Evolutionary conservation across 805 yeast species (phyloP), one percentile per base, ranked within the genome.

Genomic region (Candida pseudofarinosa): DNA sequence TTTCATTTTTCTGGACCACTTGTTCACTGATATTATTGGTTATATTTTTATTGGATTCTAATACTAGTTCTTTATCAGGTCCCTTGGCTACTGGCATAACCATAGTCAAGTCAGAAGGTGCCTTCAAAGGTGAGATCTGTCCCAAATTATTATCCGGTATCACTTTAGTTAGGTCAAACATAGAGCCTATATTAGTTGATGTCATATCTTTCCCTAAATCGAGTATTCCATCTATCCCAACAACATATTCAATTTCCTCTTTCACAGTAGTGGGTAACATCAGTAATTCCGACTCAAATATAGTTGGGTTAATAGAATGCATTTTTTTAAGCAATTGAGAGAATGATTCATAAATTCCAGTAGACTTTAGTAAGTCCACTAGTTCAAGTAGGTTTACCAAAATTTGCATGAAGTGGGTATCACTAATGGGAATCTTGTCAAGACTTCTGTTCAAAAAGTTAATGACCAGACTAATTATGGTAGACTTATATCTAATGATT

Each of bases 401-500:
- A 4, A 68, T 40, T 30, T 54, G 52, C 41, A 54, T 49, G 41
- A 61, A 67, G 18, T 54, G 49, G 14, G 53, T 56, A 49, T 67
- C 72, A 32, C 59, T 56, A 3, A 70, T 63, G 0, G 74, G 70
- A 19, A 66, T 54, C 40, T 53, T 54, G 10, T 61, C 55, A 19
- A 60, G 49, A 1, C 63, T 57, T n/a, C 46, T 39, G 13, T 44
- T 37, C 41, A 69, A 55, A 17, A 67, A 56, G 13, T 49, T 53
- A 35, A 66, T 54, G 5, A 68, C 45, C 54, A 52, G 56, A 12
- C 45, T 40, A 16, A 63, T 50, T 13, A 71, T 58, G 1, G 45
- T 54, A 8, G 59, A 50, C 42, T 68, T 68, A 44, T 48, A 58
- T 34, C 62, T 59, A 18, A 67, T 63, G 7, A 68, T 52, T 47